These are phyloP conservation scores for Chrysochromulina parva DNA, from an alignment of 78 protist genomes.

Conservation along the genomic window DNA sequence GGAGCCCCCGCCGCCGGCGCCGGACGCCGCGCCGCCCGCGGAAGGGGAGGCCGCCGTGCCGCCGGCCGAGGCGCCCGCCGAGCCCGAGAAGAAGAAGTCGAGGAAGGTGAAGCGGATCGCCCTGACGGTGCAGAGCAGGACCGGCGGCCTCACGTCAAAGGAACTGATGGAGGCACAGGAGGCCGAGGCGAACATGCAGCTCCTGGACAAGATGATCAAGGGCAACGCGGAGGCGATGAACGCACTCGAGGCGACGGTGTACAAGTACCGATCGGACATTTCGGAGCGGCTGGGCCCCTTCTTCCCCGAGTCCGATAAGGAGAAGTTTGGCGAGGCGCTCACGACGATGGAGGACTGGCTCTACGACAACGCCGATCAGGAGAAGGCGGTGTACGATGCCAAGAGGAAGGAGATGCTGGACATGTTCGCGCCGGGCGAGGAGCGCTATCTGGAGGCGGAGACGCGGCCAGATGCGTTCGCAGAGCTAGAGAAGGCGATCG, in stretches of 20 bases:
- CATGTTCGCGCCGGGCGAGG: background rate
- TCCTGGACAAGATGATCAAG: background rate
- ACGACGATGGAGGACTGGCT: background rate
- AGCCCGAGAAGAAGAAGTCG: slow-evolving; percentile 43
- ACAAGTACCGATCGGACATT: background rate
- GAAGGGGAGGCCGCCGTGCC: slow-evolving; percentile 44
- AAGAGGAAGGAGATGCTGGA: background rate
- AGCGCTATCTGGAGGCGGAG: background rate
- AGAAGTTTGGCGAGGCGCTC: background rate
- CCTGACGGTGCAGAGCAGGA: background rate
- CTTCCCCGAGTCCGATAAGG: background rate
- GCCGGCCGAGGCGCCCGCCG: slow-evolving; percentile 38
- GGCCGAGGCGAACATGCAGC: background rate
- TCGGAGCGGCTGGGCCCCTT: background rate
- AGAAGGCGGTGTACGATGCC: background rate
- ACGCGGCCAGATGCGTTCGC: background rate
- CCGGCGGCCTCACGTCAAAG: background rate
- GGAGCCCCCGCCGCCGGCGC: background rate
- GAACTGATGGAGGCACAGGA: slow-evolving; percentile 8
- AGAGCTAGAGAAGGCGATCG: background rate
- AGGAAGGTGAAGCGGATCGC: slow-evolving; percentile 62
- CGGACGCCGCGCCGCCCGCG: background rate
- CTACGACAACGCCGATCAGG: slow-evolving; percentile 3
- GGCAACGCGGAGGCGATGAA: background rate
- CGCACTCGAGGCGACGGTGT: background rate